Percentiles rank a stretch among this genome's conserved stretches.
These are phyloP conservation scores for Didymella pinodella DNA, from an alignment of 2,329 filamentous ascomycete species.

Conservation along the genomic window DNA sequence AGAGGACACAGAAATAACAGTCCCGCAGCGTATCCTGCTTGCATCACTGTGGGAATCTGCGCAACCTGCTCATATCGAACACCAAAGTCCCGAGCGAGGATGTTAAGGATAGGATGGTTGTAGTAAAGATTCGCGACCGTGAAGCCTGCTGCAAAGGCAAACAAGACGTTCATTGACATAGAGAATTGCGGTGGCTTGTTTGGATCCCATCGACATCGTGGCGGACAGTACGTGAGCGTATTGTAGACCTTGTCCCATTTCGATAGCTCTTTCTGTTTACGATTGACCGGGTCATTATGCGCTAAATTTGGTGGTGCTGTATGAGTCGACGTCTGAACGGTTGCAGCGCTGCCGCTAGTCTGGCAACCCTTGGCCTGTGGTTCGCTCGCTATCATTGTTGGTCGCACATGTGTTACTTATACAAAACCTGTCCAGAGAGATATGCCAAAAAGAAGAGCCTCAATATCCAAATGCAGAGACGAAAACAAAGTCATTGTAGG, in stretches of 20 bases:
- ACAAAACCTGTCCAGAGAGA: slow-evolving; percentile 8
- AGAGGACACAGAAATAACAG: slow-evolving; percentile 78
- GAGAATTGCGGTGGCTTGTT: slow-evolving; percentile 72
- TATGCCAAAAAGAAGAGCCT: not conserved
- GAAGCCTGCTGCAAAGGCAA: slow-evolving; percentile 73
- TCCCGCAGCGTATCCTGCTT: slow-evolving; percentile 79
- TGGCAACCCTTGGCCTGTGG: slow-evolving; percentile 5
- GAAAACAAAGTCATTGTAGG: slow-evolving; percentile 5
- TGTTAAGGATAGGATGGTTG: slow-evolving; percentile 79
- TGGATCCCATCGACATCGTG: slow-evolving; percentile 72
- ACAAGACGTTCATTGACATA: slow-evolving; percentile 72
- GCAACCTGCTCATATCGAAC: slow-evolving; percentile 73
- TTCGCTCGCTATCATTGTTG: slow-evolving; percentile 14
- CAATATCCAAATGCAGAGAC: slow-evolving; percentile 1
- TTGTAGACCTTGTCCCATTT: slow-evolving; percentile 35
- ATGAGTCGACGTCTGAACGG: slow-evolving; percentile 6
- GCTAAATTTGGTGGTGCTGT: not conserved
- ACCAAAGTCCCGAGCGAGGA: slow-evolving; percentile 73
- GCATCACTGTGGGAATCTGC: slow-evolving; percentile 76
- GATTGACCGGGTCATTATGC: not conserved
- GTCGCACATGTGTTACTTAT: slow-evolving; percentile 3
- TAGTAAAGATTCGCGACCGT: slow-evolving; percentile 86
- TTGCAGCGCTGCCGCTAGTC: not conserved
- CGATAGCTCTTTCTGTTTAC: slow-evolving; percentile 13
- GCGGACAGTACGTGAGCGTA: slow-evolving; percentile 66